Evolutionary conservation across 2,329 filamentous ascomycete species (phyloP).

Genomic region (Penicillium sp.): DNA sequence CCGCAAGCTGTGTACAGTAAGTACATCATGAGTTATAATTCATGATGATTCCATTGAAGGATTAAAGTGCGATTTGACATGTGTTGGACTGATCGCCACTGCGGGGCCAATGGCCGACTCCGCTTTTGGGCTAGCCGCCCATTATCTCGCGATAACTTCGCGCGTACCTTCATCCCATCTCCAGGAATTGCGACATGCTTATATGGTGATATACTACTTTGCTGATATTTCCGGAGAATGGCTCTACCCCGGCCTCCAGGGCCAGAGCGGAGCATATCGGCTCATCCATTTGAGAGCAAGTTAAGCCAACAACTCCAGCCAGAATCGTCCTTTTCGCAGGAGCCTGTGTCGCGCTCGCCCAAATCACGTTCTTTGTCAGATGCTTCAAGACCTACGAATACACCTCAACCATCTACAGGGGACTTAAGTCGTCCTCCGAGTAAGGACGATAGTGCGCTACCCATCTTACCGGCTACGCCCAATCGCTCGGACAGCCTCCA

Average conservation of each 20-base stretch:
- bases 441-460: conserved; percentile 66
- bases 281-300: conserved; percentile 34
- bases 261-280: conserved; percentile 20
- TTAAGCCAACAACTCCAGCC: conserved; percentile 39
- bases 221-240: conserved; percentile 10
- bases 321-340: conserved; percentile 15
- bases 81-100: neutral
- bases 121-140: conserved; percentile 16
- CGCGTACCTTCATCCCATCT: neutral
- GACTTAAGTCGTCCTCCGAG: conserved; percentile 55
- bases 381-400: conserved; percentile 59
- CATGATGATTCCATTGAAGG: neutral
- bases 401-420: conserved; percentile 60
- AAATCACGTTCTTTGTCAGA: conserved; percentile 68
- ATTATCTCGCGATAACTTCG: neutral
- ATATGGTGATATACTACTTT: neutral
- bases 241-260: conserved; percentile 20
- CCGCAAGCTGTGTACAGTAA: neutral
- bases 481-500: conserved; percentile 62
- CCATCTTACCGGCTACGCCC: conserved; percentile 66
- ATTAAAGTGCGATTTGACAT: neutral
- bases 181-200: neutral
- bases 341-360: conserved; percentile 29
- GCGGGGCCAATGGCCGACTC: conserved; percentile 8
- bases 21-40: too few relatives aligned